Evolutionary conservation across 495 filamentous ascomycete species (phyloP).

Genomic region (Penicillium arizonense): DNA sequence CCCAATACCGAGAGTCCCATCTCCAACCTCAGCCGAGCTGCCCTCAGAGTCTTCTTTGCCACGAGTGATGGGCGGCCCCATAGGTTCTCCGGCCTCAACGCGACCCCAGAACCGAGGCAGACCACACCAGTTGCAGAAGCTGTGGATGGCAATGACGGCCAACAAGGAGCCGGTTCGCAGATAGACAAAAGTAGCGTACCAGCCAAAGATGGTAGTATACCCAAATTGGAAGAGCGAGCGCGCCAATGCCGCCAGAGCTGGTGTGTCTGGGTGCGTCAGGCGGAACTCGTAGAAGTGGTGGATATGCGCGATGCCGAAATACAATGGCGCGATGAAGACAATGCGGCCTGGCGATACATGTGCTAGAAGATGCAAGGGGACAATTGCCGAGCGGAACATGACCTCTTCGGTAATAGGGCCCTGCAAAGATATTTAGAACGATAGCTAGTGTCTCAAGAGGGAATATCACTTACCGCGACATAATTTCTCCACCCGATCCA

Average conservation of each 20-base stretch:
- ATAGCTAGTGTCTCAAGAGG: neutral
- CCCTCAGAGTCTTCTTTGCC: slow-evolving; percentile 42
- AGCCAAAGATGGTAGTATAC: slow-evolving; percentile 94
- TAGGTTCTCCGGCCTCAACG: slow-evolving; percentile 49
- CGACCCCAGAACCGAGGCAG: slow-evolving; percentile 84
- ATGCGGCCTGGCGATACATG: slow-evolving; percentile 53
- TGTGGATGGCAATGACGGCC: slow-evolving; percentile 71
- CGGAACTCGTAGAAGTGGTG: slow-evolving; percentile 97
- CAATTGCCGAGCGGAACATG: slow-evolving; percentile 82
- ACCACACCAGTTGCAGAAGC: slow-evolving; percentile 91
- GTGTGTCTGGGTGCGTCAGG: slow-evolving; percentile 70
- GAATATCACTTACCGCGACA: slow-evolving; percentile 51
- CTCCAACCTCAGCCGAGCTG: slow-evolving; percentile 12
- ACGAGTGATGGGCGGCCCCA: slow-evolving; percentile 28
- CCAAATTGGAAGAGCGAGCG: slow-evolving; percentile 79
- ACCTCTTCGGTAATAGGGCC: slow-evolving; percentile 91
- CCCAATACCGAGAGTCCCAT: slow-evolving; percentile 33
- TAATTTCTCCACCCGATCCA: slow-evolving; percentile 67
- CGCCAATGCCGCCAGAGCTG: slow-evolving; percentile 55
- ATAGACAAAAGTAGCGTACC: slow-evolving; percentile 88
- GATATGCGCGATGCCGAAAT: slow-evolving; percentile 93
- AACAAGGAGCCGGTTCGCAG: slow-evolving; percentile 78
- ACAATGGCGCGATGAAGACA: slow-evolving; percentile 78
- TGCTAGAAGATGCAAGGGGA: slow-evolving; percentile 82
- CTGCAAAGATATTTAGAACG: slow-evolving; percentile 35